Percentiles rank a stretch among this genome's conserved stretches.
phyloP scores from a whole-genome alignment of 1,284 basidiomycete genomes.

The Fomitopsis pinicola region DNA sequence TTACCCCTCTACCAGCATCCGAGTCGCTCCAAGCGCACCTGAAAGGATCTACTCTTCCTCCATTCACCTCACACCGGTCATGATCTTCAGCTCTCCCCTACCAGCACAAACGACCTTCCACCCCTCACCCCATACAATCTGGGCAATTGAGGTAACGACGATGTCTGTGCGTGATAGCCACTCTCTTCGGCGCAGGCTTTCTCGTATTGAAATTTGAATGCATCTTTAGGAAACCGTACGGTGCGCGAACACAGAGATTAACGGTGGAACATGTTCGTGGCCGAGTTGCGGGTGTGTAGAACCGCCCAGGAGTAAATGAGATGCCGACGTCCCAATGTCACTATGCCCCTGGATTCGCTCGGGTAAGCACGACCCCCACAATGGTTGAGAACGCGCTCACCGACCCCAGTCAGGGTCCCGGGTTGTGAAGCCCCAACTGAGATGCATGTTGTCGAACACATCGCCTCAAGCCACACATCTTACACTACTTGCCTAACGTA shows the following conservation, averaged over 20 bases:
- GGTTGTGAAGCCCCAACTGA: background rate
- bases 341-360: background rate
- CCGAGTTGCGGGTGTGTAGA: constrained; percentile 5
- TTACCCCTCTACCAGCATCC: background rate
- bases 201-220: background rate
- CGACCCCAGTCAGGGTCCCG: background rate
- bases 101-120: constrained; percentile 7
- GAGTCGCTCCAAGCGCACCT: background rate
- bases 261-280: constrained; percentile 7
- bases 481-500: background rate
- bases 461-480: background rate
- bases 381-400: background rate
- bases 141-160: background rate
- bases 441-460: background rate
- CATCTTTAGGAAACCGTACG: background rate
- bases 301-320: constrained; percentile 6
- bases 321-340: background rate
- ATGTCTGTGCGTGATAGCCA: constrained; percentile 4
- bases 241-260: constrained; percentile 2
- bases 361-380: background rate
- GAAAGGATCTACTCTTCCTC: background rate
- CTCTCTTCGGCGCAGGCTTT: background rate
- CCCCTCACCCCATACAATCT: constrained; percentile 5
- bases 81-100: constrained; percentile 5
- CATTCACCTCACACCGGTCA: background rate